Conservation (phyloP, 495 filamentous ascomycete species). For the Lasiosphaeria hispida region DNA sequence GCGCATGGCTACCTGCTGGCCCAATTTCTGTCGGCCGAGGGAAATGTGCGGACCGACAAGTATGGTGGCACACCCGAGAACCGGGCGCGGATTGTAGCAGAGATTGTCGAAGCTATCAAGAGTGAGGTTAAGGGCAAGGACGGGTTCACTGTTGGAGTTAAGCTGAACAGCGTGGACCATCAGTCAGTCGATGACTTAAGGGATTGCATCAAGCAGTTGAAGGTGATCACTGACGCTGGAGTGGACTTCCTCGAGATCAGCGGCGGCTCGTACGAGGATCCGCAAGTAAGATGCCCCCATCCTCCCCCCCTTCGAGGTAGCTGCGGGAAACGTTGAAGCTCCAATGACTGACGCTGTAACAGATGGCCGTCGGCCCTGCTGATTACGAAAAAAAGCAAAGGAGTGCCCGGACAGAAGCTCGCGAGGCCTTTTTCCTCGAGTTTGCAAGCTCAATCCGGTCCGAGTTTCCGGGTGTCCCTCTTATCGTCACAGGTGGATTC, state of each 20-base stretch:
- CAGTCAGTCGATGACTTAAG: slow-evolving; percentile 42
- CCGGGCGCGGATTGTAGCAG: slow-evolving; percentile 59
- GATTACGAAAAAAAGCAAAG: slow-evolving; percentile 23
- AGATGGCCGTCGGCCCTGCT: slow-evolving; percentile 11
- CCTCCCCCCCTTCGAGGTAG: not conserved
- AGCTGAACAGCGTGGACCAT: slow-evolving; percentile 61
- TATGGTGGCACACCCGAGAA: slow-evolving; percentile 70
- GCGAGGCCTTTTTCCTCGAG: slow-evolving; percentile 64
- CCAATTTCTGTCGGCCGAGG: slow-evolving; percentile 63
- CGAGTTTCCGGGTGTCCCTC: slow-evolving; percentile 42
- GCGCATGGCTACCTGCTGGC: slow-evolving; percentile 74
- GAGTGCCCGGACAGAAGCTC: slow-evolving; percentile 39
- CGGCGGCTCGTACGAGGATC: slow-evolving; percentile 58
- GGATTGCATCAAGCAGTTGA: slow-evolving; percentile 52
- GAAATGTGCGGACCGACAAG: slow-evolving; percentile 59
- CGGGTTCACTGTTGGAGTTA: slow-evolving; percentile 57
- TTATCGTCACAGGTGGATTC: slow-evolving; percentile 54
- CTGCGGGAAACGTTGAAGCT: no score
- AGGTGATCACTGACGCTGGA: slow-evolving; percentile 49
- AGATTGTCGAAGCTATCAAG: slow-evolving; percentile 53
- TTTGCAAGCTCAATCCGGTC: slow-evolving; percentile 49
- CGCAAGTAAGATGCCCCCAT: slow-evolving; percentile 28
- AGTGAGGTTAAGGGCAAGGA: slow-evolving; percentile 55
- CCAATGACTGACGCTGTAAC: not conserved
- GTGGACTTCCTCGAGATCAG: slow-evolving; percentile 64